Evolutionary conservation across 768 basidiomycete genomes (phyloP), one percentile per base, ranked within the genome.

Genomic region (Suillus americanus): DNA sequence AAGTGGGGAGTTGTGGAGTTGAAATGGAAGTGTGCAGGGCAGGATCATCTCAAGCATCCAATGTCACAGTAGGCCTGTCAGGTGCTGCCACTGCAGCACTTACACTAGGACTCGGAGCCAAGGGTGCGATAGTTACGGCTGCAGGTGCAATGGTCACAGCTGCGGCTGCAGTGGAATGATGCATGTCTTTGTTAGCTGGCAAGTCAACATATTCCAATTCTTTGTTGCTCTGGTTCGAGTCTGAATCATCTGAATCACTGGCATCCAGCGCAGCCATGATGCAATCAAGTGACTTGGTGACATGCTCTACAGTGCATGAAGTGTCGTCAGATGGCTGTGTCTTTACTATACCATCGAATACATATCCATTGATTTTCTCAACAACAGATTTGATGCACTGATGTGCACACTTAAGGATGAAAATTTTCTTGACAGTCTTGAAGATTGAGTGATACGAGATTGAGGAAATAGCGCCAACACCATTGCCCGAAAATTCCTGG

Each of bases 361-460:
- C 38, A 13, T 53, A 62, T 20, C 38, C 16, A 14, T 54, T 62
- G 48, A 62, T 53, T 35, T 50, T 28, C n/a, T 33, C 5, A 9
- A 55, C 25, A n/a, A 62, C 43, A 9, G 37, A 37, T 48, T 35
- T 41, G 45, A 62, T 37, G 45, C 23, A 3, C 30, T 41, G 25
- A 18, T 25, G 45, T 48, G 20, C 14, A 33, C 61, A 48, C 50
- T 37, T 28, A 9, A 38, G 18, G 4, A 62, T 35, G 48, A 63
- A 40, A 38, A 63, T 28, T 28, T 20, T 41, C 46, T 57, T 63
- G 53, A 40, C 54, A 6, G 16, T 37, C 16, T 12, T 25, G 30
- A 63, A 63, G 14, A 33, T 4, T 14, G 54, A 51, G 25, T 38
- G 38, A 54, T 63, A 63, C 2, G 16, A 20, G 8, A 63, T 63